Conservation (phyloP, 2,329 filamentous ascomycete species). For the Aspergillus sp. region DNA sequence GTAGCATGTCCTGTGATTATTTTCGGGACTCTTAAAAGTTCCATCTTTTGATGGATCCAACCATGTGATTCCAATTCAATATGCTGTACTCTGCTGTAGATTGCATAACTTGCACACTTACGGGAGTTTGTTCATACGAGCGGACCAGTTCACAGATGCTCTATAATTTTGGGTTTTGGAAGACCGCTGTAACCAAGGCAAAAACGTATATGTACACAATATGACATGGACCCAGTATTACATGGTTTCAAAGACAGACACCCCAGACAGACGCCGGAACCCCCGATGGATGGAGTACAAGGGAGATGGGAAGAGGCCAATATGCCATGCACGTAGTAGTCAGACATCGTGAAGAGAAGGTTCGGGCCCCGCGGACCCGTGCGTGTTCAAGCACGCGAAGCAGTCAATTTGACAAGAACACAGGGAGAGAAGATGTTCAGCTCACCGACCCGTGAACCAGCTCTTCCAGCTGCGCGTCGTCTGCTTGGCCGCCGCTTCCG, state of each 20-base stretch:
- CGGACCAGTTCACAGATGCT: neutral
- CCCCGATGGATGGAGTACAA: constrained; percentile 22
- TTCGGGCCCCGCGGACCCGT: constrained; percentile 1
- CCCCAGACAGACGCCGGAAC: constrained; percentile 29
- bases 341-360: neutral
- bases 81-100: too few species aligned
- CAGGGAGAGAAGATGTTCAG: neutral
- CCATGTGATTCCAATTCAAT: neutral
- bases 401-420: neutral
- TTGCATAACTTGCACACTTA: too few species aligned
- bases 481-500: constrained; percentile 35
- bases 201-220: constrained; percentile 33
- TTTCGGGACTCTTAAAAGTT: neutral
- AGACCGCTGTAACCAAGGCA: constrained; percentile 6
- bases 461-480: constrained; percentile 38
- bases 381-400: neutral
- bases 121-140: neutral
- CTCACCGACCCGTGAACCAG: constrained; percentile 40
- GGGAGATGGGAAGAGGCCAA: constrained; percentile 14
- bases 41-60: neutral
- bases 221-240: constrained; percentile 25
- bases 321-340: constrained; percentile 13
- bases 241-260: constrained; percentile 20
- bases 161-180: constrained; percentile 7
- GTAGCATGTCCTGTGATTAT: neutral